phyloP scores from a whole-genome alignment of 2,329 filamentous ascomycete species.

The Paracoccidioides brasiliensis region DNA sequence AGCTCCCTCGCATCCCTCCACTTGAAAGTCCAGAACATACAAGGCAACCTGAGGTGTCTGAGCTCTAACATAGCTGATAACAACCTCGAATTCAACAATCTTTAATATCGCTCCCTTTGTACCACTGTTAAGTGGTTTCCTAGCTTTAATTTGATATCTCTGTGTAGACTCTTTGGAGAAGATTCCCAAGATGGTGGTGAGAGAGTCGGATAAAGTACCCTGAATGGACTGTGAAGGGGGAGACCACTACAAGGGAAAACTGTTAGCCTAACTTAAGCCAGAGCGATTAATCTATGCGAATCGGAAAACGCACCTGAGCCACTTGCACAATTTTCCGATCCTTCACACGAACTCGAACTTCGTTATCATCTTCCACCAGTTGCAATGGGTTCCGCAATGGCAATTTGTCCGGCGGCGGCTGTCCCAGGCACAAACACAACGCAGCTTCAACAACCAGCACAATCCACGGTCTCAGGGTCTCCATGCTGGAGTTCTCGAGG shows the following conservation, averaged over 20 bases:
- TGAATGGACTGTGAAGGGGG: constrained; percentile 10
- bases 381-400: constrained; percentile 5
- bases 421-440: constrained; percentile 5
- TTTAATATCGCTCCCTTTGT: constrained; percentile 19
- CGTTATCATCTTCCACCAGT: constrained; percentile 23
- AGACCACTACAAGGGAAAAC: constrained; percentile 15
- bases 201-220: constrained; percentile 23
- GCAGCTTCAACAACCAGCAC: constrained; percentile 8
- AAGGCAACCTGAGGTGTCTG: constrained; percentile 12
- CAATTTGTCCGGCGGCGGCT: not conserved
- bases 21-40: constrained; percentile 14
- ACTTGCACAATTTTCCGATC: constrained; percentile 16
- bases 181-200: constrained; percentile 22
- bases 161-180: constrained; percentile 18
- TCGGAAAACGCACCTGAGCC: constrained; percentile 16
- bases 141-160: constrained; percentile 11
- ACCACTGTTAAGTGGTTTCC: constrained; percentile 11
- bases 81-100: constrained; percentile 23
- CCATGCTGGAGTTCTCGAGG: constrained; percentile 9
- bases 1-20: constrained; percentile 16
- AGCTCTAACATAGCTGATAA: constrained; percentile 15
- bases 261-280: not conserved
- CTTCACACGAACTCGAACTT: constrained; percentile 18
- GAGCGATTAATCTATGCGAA: not conserved
- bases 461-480: constrained; percentile 14